phyloP scores from a whole-genome alignment of 2,329 filamentous ascomycete species.

The Raffaelea albimanens region DNA sequence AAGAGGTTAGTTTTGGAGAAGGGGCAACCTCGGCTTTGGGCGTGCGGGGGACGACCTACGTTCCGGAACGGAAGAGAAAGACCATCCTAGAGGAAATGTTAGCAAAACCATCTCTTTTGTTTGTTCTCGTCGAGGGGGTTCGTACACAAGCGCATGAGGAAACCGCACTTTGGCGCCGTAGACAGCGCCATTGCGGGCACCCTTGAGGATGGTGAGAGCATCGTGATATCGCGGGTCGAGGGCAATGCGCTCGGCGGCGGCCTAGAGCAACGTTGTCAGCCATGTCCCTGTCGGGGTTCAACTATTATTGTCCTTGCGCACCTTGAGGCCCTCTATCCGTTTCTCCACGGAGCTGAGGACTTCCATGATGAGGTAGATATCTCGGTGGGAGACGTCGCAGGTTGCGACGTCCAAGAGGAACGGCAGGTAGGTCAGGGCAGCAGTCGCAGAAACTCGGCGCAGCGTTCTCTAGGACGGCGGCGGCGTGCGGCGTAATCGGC shows the following conservation, averaged over 20 bases:
- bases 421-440: no score
- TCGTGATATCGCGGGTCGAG: constrained; percentile 81
- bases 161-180: constrained; percentile 98
- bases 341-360: not conserved
- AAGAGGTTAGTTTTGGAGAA: constrained; percentile 2
- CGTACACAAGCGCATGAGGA: constrained; percentile 81
- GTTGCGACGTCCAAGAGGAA: not conserved
- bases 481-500: no score
- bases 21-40: not conserved
- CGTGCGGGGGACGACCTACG: constrained; percentile 40
- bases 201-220: constrained; percentile 77
- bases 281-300: no score
- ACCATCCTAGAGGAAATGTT: constrained; percentile 61
- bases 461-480: no score
- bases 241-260: constrained; percentile 63
- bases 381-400: not conserved
- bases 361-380: no score
- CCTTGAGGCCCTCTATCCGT: not conserved
- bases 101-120: not conserved
- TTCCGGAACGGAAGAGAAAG: constrained; percentile 87
- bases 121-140: not conserved
- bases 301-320: no score
- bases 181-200: constrained; percentile 89
- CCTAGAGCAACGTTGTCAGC: constrained; percentile 31
- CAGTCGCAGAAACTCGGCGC: no score